phyloP scores from a whole-genome alignment of 306 rosid species.

The Acacia acuminata region DNA sequence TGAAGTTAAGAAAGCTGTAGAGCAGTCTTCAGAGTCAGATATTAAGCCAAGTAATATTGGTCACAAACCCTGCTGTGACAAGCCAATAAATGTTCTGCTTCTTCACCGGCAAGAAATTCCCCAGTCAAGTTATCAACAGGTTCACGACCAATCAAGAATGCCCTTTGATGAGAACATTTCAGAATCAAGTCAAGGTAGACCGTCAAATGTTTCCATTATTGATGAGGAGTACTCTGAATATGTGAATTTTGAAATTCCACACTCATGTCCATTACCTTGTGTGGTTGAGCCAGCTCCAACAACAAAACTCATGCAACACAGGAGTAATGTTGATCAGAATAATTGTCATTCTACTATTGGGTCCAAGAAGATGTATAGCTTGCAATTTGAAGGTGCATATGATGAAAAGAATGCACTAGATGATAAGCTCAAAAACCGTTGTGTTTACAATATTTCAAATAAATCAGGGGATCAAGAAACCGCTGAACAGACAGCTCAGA shows the following conservation, averaged over 20 bases:
- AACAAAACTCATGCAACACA: slow-evolving; percentile 30
- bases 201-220: slow-evolving; percentile 56
- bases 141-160: slow-evolving; percentile 37
- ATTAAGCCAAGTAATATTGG: slow-evolving; percentile 18
- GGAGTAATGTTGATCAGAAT: slow-evolving; percentile 29
- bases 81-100: slow-evolving; percentile 41
- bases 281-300: slow-evolving; percentile 29
- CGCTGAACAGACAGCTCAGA: slow-evolving; percentile 50
- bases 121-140: slow-evolving; percentile 46
- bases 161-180: slow-evolving; percentile 44
- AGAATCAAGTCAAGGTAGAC: slow-evolving; percentile 50
- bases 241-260: slow-evolving; percentile 49
- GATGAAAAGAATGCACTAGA: slow-evolving; percentile 34
- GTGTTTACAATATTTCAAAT: slow-evolving; percentile 33
- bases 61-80: slow-evolving; percentile 29
- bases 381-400: slow-evolving; percentile 31
- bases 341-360: slow-evolving; percentile 38
- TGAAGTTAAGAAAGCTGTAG: slow-evolving; percentile 43
- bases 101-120: slow-evolving; percentile 48
- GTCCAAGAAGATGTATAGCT: slow-evolving; percentile 41
- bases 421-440: slow-evolving; percentile 29
- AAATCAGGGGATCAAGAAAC: slow-evolving; percentile 53
- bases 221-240: slow-evolving; percentile 39
- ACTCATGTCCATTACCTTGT: slow-evolving; percentile 46
- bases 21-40: slow-evolving; percentile 36